Evolutionary conservation across 768 basidiomycete species (phyloP).

Genomic region (Macrolepiota dolichaula): DNA sequence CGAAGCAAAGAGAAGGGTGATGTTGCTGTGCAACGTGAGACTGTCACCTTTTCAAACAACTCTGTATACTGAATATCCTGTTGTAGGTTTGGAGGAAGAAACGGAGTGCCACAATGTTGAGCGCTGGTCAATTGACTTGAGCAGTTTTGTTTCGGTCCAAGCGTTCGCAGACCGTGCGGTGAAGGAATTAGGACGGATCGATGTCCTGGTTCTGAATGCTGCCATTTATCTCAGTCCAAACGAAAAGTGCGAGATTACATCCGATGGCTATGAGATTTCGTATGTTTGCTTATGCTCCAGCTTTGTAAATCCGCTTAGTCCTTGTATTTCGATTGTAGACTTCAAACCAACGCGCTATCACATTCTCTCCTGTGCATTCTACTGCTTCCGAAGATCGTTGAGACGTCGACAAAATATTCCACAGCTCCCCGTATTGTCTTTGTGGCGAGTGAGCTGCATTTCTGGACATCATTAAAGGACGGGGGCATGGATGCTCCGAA

Average conservation of each 20-base stretch:
- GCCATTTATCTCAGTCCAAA: no score
- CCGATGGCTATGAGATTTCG: no score
- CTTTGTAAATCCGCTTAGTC: no score
- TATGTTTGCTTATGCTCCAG: no score
- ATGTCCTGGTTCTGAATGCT: no score
- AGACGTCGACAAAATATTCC: constrained; percentile 25
- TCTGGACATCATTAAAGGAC: constrained; percentile 20
- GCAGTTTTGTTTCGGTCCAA: no score
- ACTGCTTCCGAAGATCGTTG: constrained; percentile 36
- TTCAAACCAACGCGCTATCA: constrained; percentile 43
- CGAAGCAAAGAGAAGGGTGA: constrained; percentile 30
- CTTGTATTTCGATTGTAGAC: constrained; percentile 24
- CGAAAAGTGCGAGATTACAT: no score
- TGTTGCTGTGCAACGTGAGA: constrained; percentile 31
- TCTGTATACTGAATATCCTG: no score
- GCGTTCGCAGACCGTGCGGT: no score
- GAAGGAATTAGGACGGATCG: no score
- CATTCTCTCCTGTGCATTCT: constrained; percentile 33
- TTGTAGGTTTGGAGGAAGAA: constrained; percentile 20
- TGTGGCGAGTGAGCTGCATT: constrained; percentile 39
- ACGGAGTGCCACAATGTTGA: constrained; percentile 22
- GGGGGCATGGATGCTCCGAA: constrained; percentile 17
- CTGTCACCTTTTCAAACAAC: neutral
- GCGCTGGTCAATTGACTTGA: no score
- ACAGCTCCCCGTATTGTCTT: constrained; percentile 31